Evolutionary conservation across 306 rosid species (phyloP).

Genomic region (Elaeagnus macrophylla): DNA sequence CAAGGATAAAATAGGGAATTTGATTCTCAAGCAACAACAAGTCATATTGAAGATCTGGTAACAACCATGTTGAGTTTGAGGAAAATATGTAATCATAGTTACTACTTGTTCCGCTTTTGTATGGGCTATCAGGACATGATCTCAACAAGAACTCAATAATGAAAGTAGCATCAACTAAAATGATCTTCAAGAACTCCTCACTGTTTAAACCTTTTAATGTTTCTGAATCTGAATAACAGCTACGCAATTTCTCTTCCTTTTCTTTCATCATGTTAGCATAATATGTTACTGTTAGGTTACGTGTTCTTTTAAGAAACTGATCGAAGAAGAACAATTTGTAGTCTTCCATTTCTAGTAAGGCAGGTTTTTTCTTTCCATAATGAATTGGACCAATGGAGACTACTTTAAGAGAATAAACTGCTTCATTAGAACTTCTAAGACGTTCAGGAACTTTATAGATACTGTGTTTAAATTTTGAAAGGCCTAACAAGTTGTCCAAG

Average conservation of each 20-base stretch:
- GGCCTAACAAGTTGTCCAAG: no score
- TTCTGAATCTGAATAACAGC: conserved; percentile 15
- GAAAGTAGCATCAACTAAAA: no score
- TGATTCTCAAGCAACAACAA: no score
- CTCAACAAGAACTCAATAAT: no score
- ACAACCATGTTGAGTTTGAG: not conserved
- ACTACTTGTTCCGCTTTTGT: no score
- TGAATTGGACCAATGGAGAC: conserved; percentile 20
- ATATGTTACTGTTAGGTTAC: not conserved
- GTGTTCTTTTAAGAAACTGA: no score
- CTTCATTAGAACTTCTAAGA: not conserved
- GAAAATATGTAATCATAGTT: not conserved
- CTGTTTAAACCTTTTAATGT: no score
- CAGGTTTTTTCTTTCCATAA: conserved; percentile 1
- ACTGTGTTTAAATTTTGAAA: no score
- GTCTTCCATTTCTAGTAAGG: not conserved
- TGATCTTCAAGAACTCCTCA: no score
- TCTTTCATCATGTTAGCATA: not conserved
- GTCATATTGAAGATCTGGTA: not conserved
- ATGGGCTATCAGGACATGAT: no score
- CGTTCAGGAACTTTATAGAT: not conserved
- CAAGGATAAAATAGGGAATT: no score
- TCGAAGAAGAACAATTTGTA: no score
- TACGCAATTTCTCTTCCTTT: conserved; percentile 3
- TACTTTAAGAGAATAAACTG: not conserved